Percentiles rank a stretch among this genome's conserved stretches.
These are phyloP conservation scores for Chrysoporthe cubensis DNA, from an alignment of 2,329 filamentous ascomycete genomes.

Conservation along the genomic window DNA sequence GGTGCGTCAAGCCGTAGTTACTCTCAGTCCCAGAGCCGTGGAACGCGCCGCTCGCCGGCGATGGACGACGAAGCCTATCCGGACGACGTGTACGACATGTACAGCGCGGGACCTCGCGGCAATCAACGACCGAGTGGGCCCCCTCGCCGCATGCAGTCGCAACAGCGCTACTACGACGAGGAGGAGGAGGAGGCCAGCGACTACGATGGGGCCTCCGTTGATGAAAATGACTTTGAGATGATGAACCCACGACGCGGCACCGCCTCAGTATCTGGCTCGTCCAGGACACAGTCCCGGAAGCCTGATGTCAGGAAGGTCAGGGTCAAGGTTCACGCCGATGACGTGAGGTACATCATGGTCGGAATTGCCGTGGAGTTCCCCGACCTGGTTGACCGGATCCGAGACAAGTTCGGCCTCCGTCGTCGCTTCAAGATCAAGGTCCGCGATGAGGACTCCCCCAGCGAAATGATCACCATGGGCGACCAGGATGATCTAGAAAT, in stretches of 20 bases:
- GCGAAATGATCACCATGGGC: conserved; percentile 95
- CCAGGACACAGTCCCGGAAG: conserved; percentile 59
- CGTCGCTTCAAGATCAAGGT: conserved; percentile 87
- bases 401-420: conserved; percentile 82
- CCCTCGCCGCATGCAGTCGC: conserved; percentile 38
- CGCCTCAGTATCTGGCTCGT: conserved; percentile 51
- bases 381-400: conserved; percentile 78
- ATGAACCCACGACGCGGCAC: conserved; percentile 55
- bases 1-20: conserved; percentile 49
- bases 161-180: conserved; percentile 74
- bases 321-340: conserved; percentile 89
- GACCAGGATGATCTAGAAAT: conserved; percentile 96
- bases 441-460: conserved; percentile 75
- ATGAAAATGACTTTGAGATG: conserved; percentile 83
- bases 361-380: conserved; percentile 71
- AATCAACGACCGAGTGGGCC: conserved; percentile 38
- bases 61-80: conserved; percentile 65
- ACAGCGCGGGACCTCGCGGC: conserved; percentile 42
- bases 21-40: conserved; percentile 42
- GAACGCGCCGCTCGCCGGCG: conserved; percentile 38
- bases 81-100: conserved; percentile 73
- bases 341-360: conserved; percentile 93
- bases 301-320: conserved; percentile 78
- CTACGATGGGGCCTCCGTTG: conserved; percentile 70
- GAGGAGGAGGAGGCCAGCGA: conserved; percentile 78